phyloP scores from a whole-genome alignment of 23 red algal species.

The Gracilariopsis chorda region DNA sequence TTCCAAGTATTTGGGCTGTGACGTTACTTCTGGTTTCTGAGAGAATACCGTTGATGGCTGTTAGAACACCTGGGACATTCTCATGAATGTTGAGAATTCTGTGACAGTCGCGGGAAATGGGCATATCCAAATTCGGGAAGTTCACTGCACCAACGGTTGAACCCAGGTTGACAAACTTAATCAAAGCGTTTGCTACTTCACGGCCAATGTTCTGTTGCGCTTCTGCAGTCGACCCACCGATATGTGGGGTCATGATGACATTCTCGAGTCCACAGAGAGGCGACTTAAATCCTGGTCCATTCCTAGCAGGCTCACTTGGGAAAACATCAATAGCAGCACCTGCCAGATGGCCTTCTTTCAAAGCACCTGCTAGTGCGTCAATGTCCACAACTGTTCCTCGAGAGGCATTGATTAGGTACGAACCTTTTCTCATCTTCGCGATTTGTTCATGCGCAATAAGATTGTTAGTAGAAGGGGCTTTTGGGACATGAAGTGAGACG shows the following conservation, averaged over 20 bases:
- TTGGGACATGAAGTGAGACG: conserved; percentile 81
- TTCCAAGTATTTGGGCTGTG: conserved; percentile 80
- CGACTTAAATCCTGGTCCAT: conserved; percentile 81
- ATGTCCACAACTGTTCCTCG: conserved; percentile 87
- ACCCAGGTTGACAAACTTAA: conserved; percentile 72
- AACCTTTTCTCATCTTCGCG: conserved; percentile 73
- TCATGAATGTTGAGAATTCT: conserved; percentile 85
- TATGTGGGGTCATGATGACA: conserved; percentile 77
- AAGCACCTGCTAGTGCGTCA: conserved; percentile 53
- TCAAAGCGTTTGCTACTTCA: conserved; percentile 72
- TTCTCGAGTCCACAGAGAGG: conserved; percentile 66
- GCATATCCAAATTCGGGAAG: conserved; percentile 89
- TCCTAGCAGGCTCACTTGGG: conserved; percentile 74
- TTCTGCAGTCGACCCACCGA: conserved; percentile 83
- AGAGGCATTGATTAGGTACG: conserved; percentile 84
- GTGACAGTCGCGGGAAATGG: conserved; percentile 42
- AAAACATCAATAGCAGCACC: conserved; percentile 88
- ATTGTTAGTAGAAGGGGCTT: conserved; percentile 72
- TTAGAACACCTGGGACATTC: conserved; percentile 85
- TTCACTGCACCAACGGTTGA: conserved; percentile 79
- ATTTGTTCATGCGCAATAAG: conserved; percentile 58
- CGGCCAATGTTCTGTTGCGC: conserved; percentile 84
- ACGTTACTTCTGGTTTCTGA: conserved; percentile 72
- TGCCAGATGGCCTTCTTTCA: conserved; percentile 61
- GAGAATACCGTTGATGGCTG: conserved; percentile 86